Conservation (phyloP, 176 grass and related monocot genomes). For the Carex littledalei region DNA sequence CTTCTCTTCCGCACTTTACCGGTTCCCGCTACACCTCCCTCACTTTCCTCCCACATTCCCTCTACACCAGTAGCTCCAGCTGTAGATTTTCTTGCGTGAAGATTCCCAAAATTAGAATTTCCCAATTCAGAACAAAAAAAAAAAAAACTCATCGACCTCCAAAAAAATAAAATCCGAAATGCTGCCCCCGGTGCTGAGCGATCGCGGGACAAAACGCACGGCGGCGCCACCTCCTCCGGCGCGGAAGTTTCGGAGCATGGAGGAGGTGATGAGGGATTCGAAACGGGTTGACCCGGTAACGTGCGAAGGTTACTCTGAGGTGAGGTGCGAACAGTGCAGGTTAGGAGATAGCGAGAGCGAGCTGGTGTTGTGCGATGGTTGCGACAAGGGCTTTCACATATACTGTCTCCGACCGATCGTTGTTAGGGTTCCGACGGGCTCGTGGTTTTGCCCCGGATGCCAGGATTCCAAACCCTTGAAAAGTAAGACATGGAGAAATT, state of each 20-base stretch:
- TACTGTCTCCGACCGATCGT: constrained; percentile 83
- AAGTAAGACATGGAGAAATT: constrained; percentile 27
- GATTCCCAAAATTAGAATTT: neutral
- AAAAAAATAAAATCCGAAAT: neutral
- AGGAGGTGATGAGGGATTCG: constrained; percentile 59
- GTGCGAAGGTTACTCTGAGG: constrained; percentile 23
- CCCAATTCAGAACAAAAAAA: neutral
- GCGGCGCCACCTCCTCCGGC: constrained; percentile 54
- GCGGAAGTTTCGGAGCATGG: constrained; percentile 47
- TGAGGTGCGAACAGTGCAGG: constrained; percentile 58
- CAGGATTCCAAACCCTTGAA: constrained; percentile 22
- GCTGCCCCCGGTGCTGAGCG: constrained; percentile 12
- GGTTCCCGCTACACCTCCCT: neutral
- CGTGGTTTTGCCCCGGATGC: constrained; percentile 78
- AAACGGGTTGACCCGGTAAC: constrained; percentile 14
- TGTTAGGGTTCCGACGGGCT: constrained; percentile 55
- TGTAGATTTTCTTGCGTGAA: neutral
- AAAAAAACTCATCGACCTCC: neutral
- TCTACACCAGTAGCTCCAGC: neutral
- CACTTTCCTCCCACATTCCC: neutral
- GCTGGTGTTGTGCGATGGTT: constrained; percentile 75
- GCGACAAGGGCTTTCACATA: constrained; percentile 64
- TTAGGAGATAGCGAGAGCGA: constrained; percentile 77
- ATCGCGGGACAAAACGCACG: constrained; percentile 60
- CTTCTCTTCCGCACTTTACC: neutral